Evolutionary conservation across 2,329 filamentous ascomycete species (phyloP).

Genomic region (Ceratocystis variospora): DNA sequence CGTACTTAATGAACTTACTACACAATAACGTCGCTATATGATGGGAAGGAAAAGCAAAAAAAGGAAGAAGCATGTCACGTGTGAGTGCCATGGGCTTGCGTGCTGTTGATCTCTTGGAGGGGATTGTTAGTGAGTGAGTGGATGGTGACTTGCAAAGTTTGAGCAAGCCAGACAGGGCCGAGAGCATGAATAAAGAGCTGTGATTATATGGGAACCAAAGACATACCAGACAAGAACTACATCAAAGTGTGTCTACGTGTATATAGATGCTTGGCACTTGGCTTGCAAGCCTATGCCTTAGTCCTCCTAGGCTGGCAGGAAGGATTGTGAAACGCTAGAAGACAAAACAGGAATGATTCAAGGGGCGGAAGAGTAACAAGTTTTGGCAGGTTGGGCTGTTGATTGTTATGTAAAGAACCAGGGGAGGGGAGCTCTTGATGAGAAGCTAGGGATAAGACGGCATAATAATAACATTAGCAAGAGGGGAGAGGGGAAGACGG

Average conservation of each 20-base stretch:
- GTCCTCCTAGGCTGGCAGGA: neutral
- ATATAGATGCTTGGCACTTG: neutral
- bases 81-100: neutral
- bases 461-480: neutral
- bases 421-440: neutral
- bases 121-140: neutral
- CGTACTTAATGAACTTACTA: slow-evolving; percentile 1
- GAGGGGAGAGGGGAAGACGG: neutral
- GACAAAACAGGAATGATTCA: neutral
- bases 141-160: neutral
- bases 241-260: neutral
- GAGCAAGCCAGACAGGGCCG: neutral
- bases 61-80: neutral
- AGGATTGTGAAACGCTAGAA: slow-evolving; percentile 7
- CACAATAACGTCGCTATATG: neutral
- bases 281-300: neutral
- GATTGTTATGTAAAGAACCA: neutral
- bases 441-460: too few species aligned
- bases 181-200: neutral
- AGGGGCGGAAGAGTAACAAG: neutral
- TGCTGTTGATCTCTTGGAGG: neutral
- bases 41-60: neutral
- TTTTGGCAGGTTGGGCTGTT: neutral
- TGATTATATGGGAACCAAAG: neutral
- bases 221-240: too few species aligned